Base-by-base conservation (phyloP, 2,329 filamentous ascomycete species). In the Amauroascus niger region DNA sequence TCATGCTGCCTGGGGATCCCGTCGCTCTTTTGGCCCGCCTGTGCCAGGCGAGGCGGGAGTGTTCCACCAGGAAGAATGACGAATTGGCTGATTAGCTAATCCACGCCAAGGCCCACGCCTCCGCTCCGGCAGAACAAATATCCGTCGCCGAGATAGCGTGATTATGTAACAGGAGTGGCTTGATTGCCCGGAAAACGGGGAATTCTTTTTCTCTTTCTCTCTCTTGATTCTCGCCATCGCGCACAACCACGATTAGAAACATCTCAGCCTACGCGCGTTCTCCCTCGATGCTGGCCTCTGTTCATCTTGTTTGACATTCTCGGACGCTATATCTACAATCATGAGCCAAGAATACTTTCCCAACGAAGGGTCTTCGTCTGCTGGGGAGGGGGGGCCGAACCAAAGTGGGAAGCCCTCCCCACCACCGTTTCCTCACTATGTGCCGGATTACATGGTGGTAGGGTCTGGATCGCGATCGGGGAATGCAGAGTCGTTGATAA, bases 391-490 rank as follows among this genome's bases (percentile, higher is more conserved):
- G 41, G 69, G 71, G 40, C 70, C 70, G 22, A 65, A 61, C 22
- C 61, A 63, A 45, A 53, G 46, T 49, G 41, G 55, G 58, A 44
- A 60, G 61, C 24, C 7, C 16, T 59, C 65, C 64, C 55, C 62
- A 43, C 44, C 55, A 35, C 26, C 46, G 13, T 33, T 37, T n/a
- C 41, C 46, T 9, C 48, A 45, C n/a, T 26, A 57, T 40, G 58
- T 67, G 57, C 85, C 85, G 49, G 78, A 82, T 55, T 96, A 90
- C 71, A 87, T 95, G 84, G 94, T 88, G 4, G 87, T 96, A 49
- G 91, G 91, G 55, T 82, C 78, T 60, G 90, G 90, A 51, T 83
- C 84, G 52, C 83, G 86, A 20, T 90, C 90, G 18, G 83, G 88
- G 65, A 87, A 88, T 67, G 90, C 88, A 35, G 80, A 86, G 28